Evolutionary conservation across 345 rosid species (phyloP), one percentile per base, ranked within the genome.

Genomic region (Atalantia buxifolia): DNA sequence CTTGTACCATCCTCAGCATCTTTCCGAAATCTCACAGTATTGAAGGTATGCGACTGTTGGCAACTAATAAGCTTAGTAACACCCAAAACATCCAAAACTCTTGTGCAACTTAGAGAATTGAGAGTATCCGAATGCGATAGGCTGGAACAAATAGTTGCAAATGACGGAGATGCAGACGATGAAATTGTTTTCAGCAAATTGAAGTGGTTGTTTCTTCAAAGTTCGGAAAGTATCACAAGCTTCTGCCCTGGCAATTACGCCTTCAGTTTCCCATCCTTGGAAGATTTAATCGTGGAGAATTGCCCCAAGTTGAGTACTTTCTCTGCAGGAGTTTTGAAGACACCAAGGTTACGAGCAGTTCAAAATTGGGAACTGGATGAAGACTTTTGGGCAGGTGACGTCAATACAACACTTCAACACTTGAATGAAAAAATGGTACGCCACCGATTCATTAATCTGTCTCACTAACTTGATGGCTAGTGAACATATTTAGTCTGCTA

Each of bases 271-370:
- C 71, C 31, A 40, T 68, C 71, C 25, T 40, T 68, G 71, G 71
- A 68, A 40, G 56, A 1, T 68, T n/a, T 68, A 68, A 10, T n/a
- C 25, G 71, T 68, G 55, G 45, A 8, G 21, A 9, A 68, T 4
- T 68, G 71, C 14, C 55, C 71, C 71, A 40, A 40, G 56, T 24
- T 40, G 71, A 35, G n/a, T 28, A 68, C 25, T 68, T 68, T 68
- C 71, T 68, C 55, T 40, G 0, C 13, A 0, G 31, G 71, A 40
- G 56, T 40, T 30, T 40, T 68, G 8, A 68, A 9, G 21, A 24
- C 71, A 13, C 71, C 56, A 68, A 40, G 12, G 71, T n/a, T 68
- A 40, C 31, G 24, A 24, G 55, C 4, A 24, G 71, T 68, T 38
- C 22, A 40, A 24, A 68, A n/a, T 6, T 24, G 55, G 55, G 71